These are phyloP conservation scores for Syzygium jambos DNA, from an alignment of 345 rosid genomes.

Conservation along the genomic window DNA sequence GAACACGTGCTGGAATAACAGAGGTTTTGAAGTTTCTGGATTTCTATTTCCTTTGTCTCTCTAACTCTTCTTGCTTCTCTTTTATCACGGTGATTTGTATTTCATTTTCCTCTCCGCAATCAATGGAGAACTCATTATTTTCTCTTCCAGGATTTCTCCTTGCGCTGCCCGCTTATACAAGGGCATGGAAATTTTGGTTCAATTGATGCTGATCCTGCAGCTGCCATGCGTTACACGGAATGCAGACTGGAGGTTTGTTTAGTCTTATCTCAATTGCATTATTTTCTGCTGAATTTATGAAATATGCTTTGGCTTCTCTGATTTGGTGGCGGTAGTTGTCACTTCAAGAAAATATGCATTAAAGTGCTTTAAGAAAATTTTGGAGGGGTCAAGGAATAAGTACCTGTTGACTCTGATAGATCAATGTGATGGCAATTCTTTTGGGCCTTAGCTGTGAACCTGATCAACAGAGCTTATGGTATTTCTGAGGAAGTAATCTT, in stretches of 20 bases:
- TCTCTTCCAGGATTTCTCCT: slow-evolving; percentile 63
- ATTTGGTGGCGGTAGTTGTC: neutral
- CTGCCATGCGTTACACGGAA: slow-evolving; percentile 99
- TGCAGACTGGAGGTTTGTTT: slow-evolving; percentile 81
- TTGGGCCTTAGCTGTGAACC: neutral
- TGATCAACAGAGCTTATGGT: neutral
- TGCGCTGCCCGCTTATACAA: slow-evolving; percentile 78
- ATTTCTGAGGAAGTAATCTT: neutral
- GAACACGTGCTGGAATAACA: neutral
- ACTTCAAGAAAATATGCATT: neutral
- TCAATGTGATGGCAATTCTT: neutral
- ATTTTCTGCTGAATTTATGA: neutral
- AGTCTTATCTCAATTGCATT: neutral
- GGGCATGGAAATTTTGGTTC: slow-evolving; percentile 99
- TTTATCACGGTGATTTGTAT: neutral
- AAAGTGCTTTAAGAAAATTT: neutral
- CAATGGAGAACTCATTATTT: neutral
- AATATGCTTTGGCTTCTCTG: neutral
- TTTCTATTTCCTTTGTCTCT: neutral
- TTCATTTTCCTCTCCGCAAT: neutral
- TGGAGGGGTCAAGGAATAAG: neutral
- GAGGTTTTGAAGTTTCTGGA: neutral
- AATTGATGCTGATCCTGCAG: slow-evolving; percentile 93
- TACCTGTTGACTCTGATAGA: neutral
- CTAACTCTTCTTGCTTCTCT: neutral